These are phyloP conservation scores for Xylariomycetidae sp. DNA, from an alignment of 2,329 filamentous ascomycete genomes.

Conservation along the genomic window DNA sequence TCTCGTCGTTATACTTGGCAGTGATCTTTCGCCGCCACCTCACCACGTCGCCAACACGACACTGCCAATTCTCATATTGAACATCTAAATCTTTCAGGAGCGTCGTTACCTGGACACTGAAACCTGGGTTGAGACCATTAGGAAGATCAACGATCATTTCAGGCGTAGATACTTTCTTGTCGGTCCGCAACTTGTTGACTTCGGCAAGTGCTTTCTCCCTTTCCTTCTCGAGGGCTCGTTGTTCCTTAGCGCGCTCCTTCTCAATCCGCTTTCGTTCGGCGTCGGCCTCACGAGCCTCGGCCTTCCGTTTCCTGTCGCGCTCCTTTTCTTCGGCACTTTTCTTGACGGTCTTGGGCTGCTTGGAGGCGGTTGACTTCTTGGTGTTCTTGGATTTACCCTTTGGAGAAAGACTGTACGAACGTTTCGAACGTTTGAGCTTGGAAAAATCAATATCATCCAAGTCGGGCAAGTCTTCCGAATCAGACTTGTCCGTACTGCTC, in stretches of 20 bases:
- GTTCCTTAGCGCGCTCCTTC: slow-evolving; percentile 55
- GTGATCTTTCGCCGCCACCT: slow-evolving; percentile 66
- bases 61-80: slow-evolving; percentile 39
- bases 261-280: slow-evolving; percentile 52
- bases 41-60: slow-evolving; percentile 48
- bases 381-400: slow-evolving; percentile 14
- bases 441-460: slow-evolving; percentile 35
- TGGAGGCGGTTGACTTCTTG: slow-evolving; percentile 12
- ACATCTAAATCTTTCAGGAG: slow-evolving; percentile 49
- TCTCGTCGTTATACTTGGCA: slow-evolving; percentile 56
- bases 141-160: slow-evolving; percentile 78
- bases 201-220: slow-evolving; percentile 62
- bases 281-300: slow-evolving; percentile 46
- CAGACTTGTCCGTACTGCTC: slow-evolving; percentile 25
- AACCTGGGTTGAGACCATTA: slow-evolving; percentile 43
- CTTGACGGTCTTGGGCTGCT: slow-evolving; percentile 10
- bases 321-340: slow-evolving; percentile 33
- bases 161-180: slow-evolving; percentile 67
- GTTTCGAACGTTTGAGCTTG: slow-evolving; percentile 16
- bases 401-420: slow-evolving; percentile 12
- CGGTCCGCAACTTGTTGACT: slow-evolving; percentile 67
- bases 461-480: slow-evolving; percentile 45
- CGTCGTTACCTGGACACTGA: slow-evolving; percentile 41
- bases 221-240: slow-evolving; percentile 59
- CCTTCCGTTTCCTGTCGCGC: slow-evolving; percentile 39